A percentile compares a stretch with the other conserved stretches of the same genome.
Conservation (phyloP, 129 eudicot genomes). For the Arctium lappa region DNA sequence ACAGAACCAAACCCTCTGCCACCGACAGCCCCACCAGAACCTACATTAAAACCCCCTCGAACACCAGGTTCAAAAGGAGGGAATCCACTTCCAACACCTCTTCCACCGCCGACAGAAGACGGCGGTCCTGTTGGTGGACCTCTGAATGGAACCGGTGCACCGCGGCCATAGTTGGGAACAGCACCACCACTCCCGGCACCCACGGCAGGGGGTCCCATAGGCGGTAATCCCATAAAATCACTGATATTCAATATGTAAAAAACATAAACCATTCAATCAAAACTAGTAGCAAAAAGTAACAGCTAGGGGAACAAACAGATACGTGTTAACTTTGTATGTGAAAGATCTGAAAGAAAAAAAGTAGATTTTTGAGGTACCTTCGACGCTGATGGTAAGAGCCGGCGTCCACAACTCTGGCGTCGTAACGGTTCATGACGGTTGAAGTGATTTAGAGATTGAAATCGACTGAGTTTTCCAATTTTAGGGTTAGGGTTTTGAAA, state of each 20-base stretch:
- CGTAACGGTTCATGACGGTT: slow-evolving; percentile 47
- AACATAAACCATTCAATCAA: background rate
- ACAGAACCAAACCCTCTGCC: slow-evolving; percentile 26
- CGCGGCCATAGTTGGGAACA: slow-evolving; percentile 48
- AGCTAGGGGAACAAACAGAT: background rate
- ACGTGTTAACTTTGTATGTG: background rate
- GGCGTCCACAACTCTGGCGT: slow-evolving; percentile 65
- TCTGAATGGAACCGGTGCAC: slow-evolving; percentile 49
- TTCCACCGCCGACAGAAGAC: slow-evolving; percentile 34
- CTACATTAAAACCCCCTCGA: slow-evolving; percentile 50
- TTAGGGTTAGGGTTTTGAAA: slow-evolving; percentile 50
- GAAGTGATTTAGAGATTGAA: background rate
- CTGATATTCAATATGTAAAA: slow-evolving; percentile 28
- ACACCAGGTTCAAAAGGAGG: slow-evolving; percentile 60
- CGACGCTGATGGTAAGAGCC: slow-evolving; percentile 87
- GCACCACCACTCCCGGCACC: slow-evolving; percentile 34
- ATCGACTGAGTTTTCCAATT: background rate
- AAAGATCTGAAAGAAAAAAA: background rate
- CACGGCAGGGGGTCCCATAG: slow-evolving; percentile 43
- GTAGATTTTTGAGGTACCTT: slow-evolving; percentile 37
- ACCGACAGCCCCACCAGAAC: slow-evolving; percentile 36
- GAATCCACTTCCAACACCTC: slow-evolving; percentile 44
- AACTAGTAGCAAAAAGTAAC: background rate
- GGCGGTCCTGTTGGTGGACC: slow-evolving; percentile 37
- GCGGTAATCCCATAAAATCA: slow-evolving; percentile 61